Base-by-base conservation (phyloP, 2,329 filamentous ascomycete species). In the Rhytidhysteron rufulum region DNA sequence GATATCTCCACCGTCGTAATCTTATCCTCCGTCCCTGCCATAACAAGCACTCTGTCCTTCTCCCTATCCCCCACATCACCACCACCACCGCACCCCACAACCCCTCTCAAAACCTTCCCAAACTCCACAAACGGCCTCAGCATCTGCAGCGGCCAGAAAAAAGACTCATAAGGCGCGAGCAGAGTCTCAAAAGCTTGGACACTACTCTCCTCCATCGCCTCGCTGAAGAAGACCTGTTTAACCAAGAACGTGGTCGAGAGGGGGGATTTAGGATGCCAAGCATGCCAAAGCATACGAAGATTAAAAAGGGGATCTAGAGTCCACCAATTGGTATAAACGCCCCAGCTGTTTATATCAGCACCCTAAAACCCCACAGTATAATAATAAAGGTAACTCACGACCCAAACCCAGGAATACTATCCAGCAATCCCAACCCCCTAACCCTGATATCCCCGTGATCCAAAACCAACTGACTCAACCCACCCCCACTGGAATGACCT, bases 401-500 rank as follows among this genome's bases (percentile, higher is more conserved):
- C 44, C 68, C 74, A 57, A 68, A 75, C 4, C 67, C 70, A 1
- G 72, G 74, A 2, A 77, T 65, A 5, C 69, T 69, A 9, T 65
- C 74, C 20, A 74, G 53, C 29, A 79, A 58, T 5, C 63, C 72
- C 29, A 78, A 58, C 1, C 63, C 74, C 34, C 66, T 66, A 5
- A 72, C 71, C 27, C 49, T 62, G 7, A 68, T 61, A 45, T 60
- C 31, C 4, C 60, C 55, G 24, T 69, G 62, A 5, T 66, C 68
- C 5, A 80, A 54, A 4, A 77, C 53, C 27, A 69, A 72, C 53
- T 79, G 77, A 34, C 65, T 60, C 37, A 79, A 52, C 0, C 72
- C 74, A 4, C 71, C 75, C 5, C 75, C 75, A 34, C 69, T 71
- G 4, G 72, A 77, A 55, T 79, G 76, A 4, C 71, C 73, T 1